Conservation (phyloP, 306 rosid species). For the Cucumis hystrix region DNA sequence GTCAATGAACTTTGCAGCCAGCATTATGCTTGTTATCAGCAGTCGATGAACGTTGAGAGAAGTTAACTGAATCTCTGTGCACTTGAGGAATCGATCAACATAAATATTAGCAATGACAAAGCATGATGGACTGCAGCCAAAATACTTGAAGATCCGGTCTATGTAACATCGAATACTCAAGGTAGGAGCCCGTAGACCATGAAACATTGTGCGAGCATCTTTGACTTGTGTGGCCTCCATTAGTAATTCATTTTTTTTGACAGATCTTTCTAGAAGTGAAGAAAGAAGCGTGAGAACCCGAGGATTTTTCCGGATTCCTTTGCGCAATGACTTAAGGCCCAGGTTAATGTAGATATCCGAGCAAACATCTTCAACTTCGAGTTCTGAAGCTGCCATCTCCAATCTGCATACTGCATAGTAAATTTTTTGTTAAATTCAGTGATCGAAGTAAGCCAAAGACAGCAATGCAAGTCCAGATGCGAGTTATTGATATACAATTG, state of each 20-base stretch:
- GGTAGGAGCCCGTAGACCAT: constrained; percentile 70
- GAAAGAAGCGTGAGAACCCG: constrained; percentile 71
- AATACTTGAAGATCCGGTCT: constrained; percentile 84
- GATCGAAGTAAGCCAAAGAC: not conserved
- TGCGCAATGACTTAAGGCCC: constrained; percentile 51
- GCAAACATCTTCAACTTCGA: constrained; percentile 29
- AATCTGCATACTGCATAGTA: constrained; percentile 54
- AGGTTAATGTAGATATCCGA: constrained; percentile 45
- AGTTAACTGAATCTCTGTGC: constrained; percentile 44
- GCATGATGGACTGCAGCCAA: constrained; percentile 93
- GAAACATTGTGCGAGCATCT: constrained; percentile 58
- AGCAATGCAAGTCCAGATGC: not conserved
- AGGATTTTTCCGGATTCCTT: constrained; percentile 47
- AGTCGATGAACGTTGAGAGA: constrained; percentile 88
- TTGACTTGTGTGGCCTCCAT: constrained; percentile 32
- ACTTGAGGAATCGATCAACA: constrained; percentile 55
- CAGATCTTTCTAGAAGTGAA: constrained; percentile 59
- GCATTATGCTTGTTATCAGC: constrained; percentile 81
- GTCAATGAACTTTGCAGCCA: constrained; percentile 83
- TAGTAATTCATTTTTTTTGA: constrained; percentile 50
- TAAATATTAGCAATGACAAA: constrained; percentile 69
- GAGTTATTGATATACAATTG: not conserved
- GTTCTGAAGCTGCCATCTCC: constrained; percentile 54
- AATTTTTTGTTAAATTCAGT: not conserved
- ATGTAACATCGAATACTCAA: constrained; percentile 60